Conservation (phyloP, 2,329 filamentous ascomycete species). For the Monosporascus sp. region DNA sequence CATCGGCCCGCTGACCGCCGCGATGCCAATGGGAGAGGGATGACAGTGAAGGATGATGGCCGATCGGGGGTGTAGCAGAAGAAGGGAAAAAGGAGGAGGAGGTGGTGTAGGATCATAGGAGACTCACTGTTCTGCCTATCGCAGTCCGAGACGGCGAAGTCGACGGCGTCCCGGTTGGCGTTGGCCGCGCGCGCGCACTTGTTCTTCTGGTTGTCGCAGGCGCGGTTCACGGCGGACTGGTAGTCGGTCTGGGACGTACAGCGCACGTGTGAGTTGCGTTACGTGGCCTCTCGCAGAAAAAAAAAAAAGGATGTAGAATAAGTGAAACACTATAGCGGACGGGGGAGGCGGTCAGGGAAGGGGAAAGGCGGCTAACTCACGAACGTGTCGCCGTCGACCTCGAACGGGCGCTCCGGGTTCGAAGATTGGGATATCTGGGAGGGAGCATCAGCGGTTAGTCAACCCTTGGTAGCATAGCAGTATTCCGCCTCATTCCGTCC, state of each 20-base stretch:
- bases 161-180: constrained; percentile 16
- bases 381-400: constrained; percentile 40
- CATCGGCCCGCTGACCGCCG: too few relatives aligned
- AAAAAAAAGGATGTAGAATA: background rate
- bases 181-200: constrained; percentile 40
- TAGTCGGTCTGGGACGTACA: constrained; percentile 33
- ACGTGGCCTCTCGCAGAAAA: background rate
- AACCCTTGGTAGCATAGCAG: background rate
- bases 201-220: constrained; percentile 47
- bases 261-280: too few relatives aligned
- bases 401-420: constrained; percentile 36
- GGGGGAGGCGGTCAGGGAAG: background rate
- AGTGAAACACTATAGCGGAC: background rate
- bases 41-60: too few relatives aligned
- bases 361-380: constrained; percentile 23
- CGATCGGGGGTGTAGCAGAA: background rate
- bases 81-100: background rate
- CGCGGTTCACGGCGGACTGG: constrained; percentile 33
- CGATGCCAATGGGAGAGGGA: too few relatives aligned
- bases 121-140: constrained; percentile 40
- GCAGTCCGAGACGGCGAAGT: constrained; percentile 38
- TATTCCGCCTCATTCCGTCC: background rate
- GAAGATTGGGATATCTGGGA: constrained; percentile 34
- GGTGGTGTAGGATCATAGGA: background rate
- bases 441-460: background rate